A percentile compares a stretch with the other conserved stretches of the same genome.
Conservation (phyloP, 768 basidiomycete species). For the Leccinum obscurum region DNA sequence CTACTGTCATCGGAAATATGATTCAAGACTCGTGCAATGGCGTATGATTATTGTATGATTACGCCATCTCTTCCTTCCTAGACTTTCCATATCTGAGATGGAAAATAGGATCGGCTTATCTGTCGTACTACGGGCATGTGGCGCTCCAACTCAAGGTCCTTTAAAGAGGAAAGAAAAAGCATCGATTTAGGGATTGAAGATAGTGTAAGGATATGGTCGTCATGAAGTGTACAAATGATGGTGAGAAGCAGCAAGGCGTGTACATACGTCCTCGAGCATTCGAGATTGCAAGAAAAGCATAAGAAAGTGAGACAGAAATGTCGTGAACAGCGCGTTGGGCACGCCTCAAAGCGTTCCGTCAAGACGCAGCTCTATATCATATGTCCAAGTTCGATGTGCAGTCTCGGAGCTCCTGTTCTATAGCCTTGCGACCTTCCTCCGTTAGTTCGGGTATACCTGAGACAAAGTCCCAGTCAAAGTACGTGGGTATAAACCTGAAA, state of each 20-base stretch:
- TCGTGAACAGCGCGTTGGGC: slow-evolving; percentile 4
- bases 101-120: not conserved
- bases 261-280: slow-evolving; percentile 9
- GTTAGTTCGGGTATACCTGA: slow-evolving; percentile 72
- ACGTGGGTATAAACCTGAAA: slow-evolving; percentile 66
- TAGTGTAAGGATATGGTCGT: slow-evolving; percentile 34
- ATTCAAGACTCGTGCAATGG: too few relatives aligned
- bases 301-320: not conserved
- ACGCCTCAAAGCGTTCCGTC: not conserved
- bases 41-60: too few relatives aligned
- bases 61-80: not conserved
- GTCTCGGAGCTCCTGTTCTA: slow-evolving; percentile 66
- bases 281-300: slow-evolving; percentile 6
- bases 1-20: too few relatives aligned
- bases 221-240: slow-evolving; percentile 16
- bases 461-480: slow-evolving; percentile 70
- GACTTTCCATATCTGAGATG: not conserved
- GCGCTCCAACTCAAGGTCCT: not conserved
- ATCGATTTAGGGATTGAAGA: slow-evolving; percentile 17
- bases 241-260: slow-evolving; percentile 8
- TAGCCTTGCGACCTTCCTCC: slow-evolving; percentile 62
- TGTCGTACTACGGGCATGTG: not conserved
- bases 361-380: slow-evolving; percentile 12
- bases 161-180: not conserved
- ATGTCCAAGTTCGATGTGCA: slow-evolving; percentile 12